Percentiles rank a stretch among this genome's conserved stretches.
These are phyloP conservation scores for Parachaetomium inaequale DNA, from an alignment of 495 filamentous ascomycete genomes.

Conservation along the genomic window DNA sequence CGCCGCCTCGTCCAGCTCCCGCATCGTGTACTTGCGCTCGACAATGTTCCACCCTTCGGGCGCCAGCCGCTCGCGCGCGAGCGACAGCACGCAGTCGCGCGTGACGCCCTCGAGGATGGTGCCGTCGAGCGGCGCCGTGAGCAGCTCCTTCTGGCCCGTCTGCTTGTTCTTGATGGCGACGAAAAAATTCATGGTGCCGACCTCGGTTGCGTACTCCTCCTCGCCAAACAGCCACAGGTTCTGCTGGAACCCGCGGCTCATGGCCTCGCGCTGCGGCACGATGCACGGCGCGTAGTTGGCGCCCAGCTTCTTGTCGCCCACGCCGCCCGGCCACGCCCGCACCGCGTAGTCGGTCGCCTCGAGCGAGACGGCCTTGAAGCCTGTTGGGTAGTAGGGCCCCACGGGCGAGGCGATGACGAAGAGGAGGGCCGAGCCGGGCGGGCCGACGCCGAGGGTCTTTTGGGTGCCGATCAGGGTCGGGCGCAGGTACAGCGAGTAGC, in stretches of 20 bases:
- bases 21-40: slow-evolving; percentile 88
- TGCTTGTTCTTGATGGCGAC: slow-evolving; percentile 73
- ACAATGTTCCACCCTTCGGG: slow-evolving; percentile 84
- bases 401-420: slow-evolving; percentile 96
- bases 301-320: slow-evolving; percentile 95
- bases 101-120: slow-evolving; percentile 97
- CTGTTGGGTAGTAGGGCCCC: slow-evolving; percentile 95
- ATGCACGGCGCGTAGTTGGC: slow-evolving; percentile 98
- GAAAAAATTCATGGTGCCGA: slow-evolving; percentile 98
- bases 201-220: slow-evolving; percentile 92
- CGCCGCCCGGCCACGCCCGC: slow-evolving; percentile 95
- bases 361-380: slow-evolving; percentile 92
- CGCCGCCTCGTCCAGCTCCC: slow-evolving; percentile 71
- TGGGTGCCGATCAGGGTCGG: slow-evolving; percentile 98
- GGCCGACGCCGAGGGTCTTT: slow-evolving; percentile 82
- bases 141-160: slow-evolving; percentile 80
- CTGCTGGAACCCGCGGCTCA: slow-evolving; percentile 88
- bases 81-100: slow-evolving; percentile 75
- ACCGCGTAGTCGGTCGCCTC: slow-evolving; percentile 94
- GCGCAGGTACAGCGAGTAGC: slow-evolving; percentile 91
- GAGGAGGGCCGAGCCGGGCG: slow-evolving; percentile 84
- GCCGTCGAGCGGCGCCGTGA: slow-evolving; percentile 91
- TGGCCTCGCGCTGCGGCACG: slow-evolving; percentile 85
- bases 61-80: slow-evolving; percentile 75
- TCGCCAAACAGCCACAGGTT: slow-evolving; percentile 96